Conservation (phyloP, 2,329 filamentous ascomycete species). For the Neofusicoccum parvum region DNA sequence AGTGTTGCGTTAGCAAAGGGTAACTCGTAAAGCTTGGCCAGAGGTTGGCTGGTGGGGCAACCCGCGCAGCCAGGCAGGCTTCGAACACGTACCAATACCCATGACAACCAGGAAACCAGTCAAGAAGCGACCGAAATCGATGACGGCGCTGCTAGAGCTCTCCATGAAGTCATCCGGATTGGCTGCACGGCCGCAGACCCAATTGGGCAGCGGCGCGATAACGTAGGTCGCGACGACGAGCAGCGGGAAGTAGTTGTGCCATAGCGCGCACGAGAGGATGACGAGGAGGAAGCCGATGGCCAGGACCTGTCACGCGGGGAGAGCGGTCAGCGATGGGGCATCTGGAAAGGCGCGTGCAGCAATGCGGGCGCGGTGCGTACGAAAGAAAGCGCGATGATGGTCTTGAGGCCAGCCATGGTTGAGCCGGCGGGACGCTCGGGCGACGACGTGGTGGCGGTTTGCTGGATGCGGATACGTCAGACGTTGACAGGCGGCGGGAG, state of each 20-base stretch:
- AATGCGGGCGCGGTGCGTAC: constrained; percentile 52
- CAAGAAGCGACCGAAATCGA: constrained; percentile 90
- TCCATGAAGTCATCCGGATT: constrained; percentile 97
- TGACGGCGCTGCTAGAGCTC: constrained; percentile 74
- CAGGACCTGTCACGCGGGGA: constrained; percentile 64
- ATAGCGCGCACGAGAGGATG: constrained; percentile 95
- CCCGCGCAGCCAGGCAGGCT: not conserved
- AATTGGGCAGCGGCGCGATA: constrained; percentile 91
- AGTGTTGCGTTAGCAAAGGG: constrained; percentile 6
- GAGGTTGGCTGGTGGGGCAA: not conserved
- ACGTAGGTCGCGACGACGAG: constrained; percentile 96
- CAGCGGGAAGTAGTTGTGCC: constrained; percentile 90
- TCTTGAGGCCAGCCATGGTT: constrained; percentile 86
- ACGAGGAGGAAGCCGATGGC: constrained; percentile 98
- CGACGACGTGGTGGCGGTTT: constrained; percentile 10
- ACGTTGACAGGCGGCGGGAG: not conserved
- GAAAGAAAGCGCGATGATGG: constrained; percentile 98
- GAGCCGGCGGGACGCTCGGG: constrained; percentile 30
- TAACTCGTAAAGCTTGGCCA: not conserved
- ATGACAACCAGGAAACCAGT: constrained; percentile 96
- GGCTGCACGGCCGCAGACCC: constrained; percentile 85
- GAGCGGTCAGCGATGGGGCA: not conserved
- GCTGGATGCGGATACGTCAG: not conserved
- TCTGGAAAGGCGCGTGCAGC: not conserved
- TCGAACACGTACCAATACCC: constrained; percentile 73